Evolutionary conservation across 2,329 filamentous ascomycete species (phyloP).

Genomic region (Juglanconis juglandina): DNA sequence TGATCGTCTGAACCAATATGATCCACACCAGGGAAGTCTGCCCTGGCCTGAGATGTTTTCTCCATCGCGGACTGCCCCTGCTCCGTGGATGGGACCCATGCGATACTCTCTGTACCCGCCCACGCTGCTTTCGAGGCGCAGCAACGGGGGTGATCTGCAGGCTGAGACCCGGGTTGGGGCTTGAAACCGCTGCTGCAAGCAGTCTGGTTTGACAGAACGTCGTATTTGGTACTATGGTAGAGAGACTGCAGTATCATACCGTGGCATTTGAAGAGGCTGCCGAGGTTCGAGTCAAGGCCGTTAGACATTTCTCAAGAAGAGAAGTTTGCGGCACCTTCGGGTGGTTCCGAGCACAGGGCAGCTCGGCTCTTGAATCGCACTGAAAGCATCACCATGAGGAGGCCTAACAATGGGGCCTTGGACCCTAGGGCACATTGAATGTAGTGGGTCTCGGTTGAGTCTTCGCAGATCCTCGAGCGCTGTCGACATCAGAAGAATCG

Average conservation of each 20-base stretch:
- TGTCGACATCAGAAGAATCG: neutral
- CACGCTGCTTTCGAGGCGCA: conserved; percentile 24
- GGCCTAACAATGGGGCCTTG: neutral
- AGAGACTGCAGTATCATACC: neutral
- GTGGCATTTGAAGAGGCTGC: neutral
- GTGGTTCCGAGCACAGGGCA: neutral
- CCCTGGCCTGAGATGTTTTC: conserved; percentile 22
- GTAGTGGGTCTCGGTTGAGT: neutral
- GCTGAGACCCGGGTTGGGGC: conserved; percentile 38
- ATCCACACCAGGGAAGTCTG: conserved; percentile 35
- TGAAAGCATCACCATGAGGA: neutral
- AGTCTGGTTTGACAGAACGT: conserved; percentile 1
- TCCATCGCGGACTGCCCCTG: conserved; percentile 1
- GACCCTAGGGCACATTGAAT: too few species aligned
- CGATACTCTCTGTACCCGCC: neutral
- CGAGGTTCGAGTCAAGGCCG: neutral
- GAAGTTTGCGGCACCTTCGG: neutral
- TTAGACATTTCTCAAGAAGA: neutral
- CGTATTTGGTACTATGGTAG: neutral
- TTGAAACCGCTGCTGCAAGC: conserved; percentile 34
- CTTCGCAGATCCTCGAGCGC: neutral
- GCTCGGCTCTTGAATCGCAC: neutral
- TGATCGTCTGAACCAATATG: conserved; percentile 37
- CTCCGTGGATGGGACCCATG: conserved; percentile 8
- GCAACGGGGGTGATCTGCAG: conserved; percentile 35